Percentiles rank a stretch among this genome's conserved stretches.
Conservation (phyloP, 75 land plant genomes). For the Picea sitchensis region DNA sequence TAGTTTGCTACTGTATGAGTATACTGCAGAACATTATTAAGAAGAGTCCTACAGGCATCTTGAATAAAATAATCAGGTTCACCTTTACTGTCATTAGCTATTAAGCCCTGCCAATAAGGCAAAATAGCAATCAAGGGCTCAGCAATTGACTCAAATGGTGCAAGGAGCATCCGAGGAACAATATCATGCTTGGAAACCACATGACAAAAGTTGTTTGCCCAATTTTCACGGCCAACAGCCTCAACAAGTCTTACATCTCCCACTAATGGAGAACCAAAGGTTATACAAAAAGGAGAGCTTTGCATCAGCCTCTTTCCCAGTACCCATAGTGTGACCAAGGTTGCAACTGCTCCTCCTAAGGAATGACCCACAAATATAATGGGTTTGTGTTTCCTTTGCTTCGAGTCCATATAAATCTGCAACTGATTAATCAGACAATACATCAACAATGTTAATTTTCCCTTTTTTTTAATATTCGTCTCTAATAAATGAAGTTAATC, state of each 20-base stretch:
- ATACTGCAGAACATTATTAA: neutral
- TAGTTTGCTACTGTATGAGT: neutral
- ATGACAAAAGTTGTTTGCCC: constrained; percentile 45
- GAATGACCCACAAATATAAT: constrained; percentile 7
- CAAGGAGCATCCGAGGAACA: constrained; percentile 52
- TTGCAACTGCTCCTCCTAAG: constrained; percentile 5
- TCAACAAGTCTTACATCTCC: constrained; percentile 43
- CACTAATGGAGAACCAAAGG: constrained; percentile 68
- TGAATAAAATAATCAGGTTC: neutral
- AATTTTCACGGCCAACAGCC: constrained; percentile 45
- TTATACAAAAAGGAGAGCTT: constrained; percentile 32
- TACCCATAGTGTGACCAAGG: neutral
- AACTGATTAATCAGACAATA: neutral
- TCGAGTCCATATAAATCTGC: neutral
- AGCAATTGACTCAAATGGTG: constrained; percentile 37
- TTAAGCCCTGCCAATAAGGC: constrained; percentile 15
- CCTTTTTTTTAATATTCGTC: too few species aligned
- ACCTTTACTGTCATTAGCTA: neutral
- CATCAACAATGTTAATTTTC: too few species aligned
- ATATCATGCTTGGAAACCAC: constrained; percentile 49
- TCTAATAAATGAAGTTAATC: too few species aligned
- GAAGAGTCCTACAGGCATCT: constrained; percentile 2
- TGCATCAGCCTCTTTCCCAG: constrained; percentile 1
- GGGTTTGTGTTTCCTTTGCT: neutral
- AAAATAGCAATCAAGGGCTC: constrained; percentile 28